Percentiles rank a stretch among this genome's conserved stretches.
Evolutionary conservation across 2,329 filamentous ascomycete genomes (phyloP).

Genomic region (Zasmidium cellare): DNA sequence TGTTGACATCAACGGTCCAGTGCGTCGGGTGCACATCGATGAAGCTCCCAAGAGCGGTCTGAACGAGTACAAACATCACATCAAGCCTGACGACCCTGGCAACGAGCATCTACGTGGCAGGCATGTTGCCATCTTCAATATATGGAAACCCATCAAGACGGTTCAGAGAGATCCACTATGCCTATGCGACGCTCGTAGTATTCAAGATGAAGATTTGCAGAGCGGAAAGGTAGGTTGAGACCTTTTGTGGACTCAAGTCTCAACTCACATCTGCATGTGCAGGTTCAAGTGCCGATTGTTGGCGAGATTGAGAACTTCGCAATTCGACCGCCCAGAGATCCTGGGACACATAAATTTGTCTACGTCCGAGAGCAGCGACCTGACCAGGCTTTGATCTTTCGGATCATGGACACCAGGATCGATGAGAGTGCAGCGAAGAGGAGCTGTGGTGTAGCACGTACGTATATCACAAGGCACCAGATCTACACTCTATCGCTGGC

Average conservation of each 20-base stretch:
- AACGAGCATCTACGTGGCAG: constrained; percentile 12
- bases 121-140: constrained; percentile 19
- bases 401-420: constrained; percentile 18
- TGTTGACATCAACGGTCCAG: constrained; percentile 20
- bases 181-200: constrained; percentile 15
- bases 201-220: constrained; percentile 17
- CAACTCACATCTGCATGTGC: not conserved
- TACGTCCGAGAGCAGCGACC: constrained; percentile 18
- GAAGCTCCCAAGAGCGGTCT: constrained; percentile 13
- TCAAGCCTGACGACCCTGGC: constrained; percentile 4
- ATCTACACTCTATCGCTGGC: too few relatives aligned
- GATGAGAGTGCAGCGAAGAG: constrained; percentile 11
- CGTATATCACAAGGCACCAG: not conserved
- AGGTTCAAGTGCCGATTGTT: constrained; percentile 13
- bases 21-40: constrained; percentile 20
- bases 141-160: constrained; percentile 20
- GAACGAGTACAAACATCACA: constrained; percentile 13
- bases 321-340: constrained; percentile 8
- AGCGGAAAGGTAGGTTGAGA: constrained; percentile 6
- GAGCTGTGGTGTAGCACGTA: constrained; percentile 18
- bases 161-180: constrained; percentile 16
- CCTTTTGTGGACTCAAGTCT: not conserved
- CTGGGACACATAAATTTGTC: constrained; percentile 17
- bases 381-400: constrained; percentile 18
- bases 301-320: constrained; percentile 22